Evolutionary conservation across 148 eudicot genomes (phyloP).

Genomic region (Dysphania ambrosioides): DNA sequence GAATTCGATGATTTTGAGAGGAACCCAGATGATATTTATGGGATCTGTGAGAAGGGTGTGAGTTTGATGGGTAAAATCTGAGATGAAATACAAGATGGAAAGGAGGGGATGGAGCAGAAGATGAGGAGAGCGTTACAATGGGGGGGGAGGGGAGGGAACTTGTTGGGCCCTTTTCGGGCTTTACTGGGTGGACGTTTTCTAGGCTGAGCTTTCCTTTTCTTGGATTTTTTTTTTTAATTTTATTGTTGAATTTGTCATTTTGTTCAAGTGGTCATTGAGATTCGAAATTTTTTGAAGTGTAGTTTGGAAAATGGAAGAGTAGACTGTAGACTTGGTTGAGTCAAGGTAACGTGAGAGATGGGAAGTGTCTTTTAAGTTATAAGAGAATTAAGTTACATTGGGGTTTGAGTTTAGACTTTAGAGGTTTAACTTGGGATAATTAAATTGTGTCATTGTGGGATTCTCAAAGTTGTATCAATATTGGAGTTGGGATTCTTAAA

Average conservation of each 20-base stretch:
- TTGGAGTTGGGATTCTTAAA: no score
- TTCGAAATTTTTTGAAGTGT: background rate
- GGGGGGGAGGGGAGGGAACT: background rate
- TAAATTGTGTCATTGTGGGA: background rate
- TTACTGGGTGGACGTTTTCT: slow-evolving; percentile 3
- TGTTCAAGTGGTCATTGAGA: background rate
- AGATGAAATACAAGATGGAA: no score
- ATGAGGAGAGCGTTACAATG: slow-evolving; percentile 19
- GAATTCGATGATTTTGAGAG: background rate
- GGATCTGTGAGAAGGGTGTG: slow-evolving; percentile 8
- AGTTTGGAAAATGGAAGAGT: no score
- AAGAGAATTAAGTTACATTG: background rate
- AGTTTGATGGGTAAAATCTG: background rate
- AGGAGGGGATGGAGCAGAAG: slow-evolving; percentile 4
- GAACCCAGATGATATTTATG: slow-evolving; percentile 6
- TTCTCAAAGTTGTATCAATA: no score
- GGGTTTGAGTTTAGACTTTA: background rate
- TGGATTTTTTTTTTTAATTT: background rate
- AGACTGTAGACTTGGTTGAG: background rate
- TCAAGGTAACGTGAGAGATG: slow-evolving; percentile 21
- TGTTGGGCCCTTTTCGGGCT: background rate
- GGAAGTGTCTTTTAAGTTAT: slow-evolving; percentile 5
- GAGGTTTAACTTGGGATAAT: background rate
- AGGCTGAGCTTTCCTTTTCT: background rate
- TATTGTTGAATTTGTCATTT: no score